phyloP scores from a whole-genome alignment of 305 asterid species.

The Nicotiana rustica region DNA sequence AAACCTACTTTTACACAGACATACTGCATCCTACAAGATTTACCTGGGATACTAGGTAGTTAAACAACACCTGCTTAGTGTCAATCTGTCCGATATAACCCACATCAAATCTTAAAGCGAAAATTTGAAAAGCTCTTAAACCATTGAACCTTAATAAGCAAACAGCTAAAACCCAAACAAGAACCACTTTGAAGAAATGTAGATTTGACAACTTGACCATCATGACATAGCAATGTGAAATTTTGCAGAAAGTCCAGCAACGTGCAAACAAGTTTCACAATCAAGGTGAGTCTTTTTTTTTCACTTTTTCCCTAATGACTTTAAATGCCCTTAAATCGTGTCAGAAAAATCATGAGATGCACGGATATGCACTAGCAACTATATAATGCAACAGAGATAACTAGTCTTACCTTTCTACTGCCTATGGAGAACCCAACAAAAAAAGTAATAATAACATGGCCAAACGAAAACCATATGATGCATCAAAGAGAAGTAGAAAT shows the following conservation, averaged over 20 bases:
- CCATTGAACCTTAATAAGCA: background rate
- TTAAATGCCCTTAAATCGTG: too few relatives aligned
- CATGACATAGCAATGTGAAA: background rate
- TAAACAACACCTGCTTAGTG: constrained; percentile 6
- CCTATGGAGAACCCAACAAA: background rate
- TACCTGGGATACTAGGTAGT: constrained; percentile 31
- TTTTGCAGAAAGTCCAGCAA: background rate
- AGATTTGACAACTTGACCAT: constrained; percentile 23
- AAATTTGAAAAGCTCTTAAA: background rate
- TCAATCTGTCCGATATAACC: constrained; percentile 23
- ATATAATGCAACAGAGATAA: constrained; percentile 8
- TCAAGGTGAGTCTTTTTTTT: too few relatives aligned
- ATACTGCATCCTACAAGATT: constrained; percentile 3
- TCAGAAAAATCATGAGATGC: background rate
- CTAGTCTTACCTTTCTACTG: constrained; percentile 27
- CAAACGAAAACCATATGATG: constrained; percentile 11
- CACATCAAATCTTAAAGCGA: background rate
- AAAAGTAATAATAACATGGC: background rate
- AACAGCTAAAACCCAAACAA: constrained; percentile 18
- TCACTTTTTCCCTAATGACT: too few relatives aligned
- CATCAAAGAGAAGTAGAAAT: constrained; percentile 19
- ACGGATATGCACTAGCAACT: background rate
- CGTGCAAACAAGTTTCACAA: background rate
- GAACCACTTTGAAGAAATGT: constrained; percentile 20
- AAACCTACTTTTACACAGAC: background rate